Base-by-base conservation (phyloP, 169 alveolate genomes). In the Sarcocystis neurona region DNA sequence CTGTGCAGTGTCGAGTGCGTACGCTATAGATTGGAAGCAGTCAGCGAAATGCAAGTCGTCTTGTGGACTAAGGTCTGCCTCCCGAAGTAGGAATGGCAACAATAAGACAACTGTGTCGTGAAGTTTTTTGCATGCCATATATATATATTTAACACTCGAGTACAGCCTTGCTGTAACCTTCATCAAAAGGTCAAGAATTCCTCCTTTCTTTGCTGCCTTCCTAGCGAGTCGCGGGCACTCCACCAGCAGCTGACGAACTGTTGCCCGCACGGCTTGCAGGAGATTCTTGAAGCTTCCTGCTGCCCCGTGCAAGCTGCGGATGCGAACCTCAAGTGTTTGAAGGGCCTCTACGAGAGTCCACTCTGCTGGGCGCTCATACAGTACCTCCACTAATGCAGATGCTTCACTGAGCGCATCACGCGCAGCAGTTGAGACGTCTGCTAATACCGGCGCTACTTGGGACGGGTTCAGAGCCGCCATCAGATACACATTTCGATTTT, bases 251-350 rank as follows among this genome's bases (percentile, higher is more conserved):
- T 48, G 4, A 15, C 82, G 82, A 47, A 37, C 46, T 34, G 58
- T 39, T 0, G 56, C 82, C 0, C 82, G 82, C 39, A 72, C 10
- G 15, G 82, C 82, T 39, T 72, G 82, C 53, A 72, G 47, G 23
- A 39, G 82, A 2, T 6, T 37, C 0, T 53, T n/a, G 82, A 72
- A 72, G 2, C 27, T 39, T 18, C 18, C 23, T 12, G 82, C 39
- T 2, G 82, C 53, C 3, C 27, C 82, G 0, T 53, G 82, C 15
- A 72, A 32, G 6, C 20, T 0, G 47, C 34, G 1, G 2, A 72
- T 10, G 5, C 20, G 34, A 8, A 39, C 82, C 58, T 37, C 43
- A 37, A 72, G 41, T 18, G 0, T 12, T 3, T 10, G 34, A 39
- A 39, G 1, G 48, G n/a, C 58, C 34, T 72, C 53, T 39, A 39